Percentiles rank a stretch among this genome's conserved stretches.
Conservation (phyloP, 2,329 filamentous ascomycete genomes). For the Fusarium lyarnte region DNA sequence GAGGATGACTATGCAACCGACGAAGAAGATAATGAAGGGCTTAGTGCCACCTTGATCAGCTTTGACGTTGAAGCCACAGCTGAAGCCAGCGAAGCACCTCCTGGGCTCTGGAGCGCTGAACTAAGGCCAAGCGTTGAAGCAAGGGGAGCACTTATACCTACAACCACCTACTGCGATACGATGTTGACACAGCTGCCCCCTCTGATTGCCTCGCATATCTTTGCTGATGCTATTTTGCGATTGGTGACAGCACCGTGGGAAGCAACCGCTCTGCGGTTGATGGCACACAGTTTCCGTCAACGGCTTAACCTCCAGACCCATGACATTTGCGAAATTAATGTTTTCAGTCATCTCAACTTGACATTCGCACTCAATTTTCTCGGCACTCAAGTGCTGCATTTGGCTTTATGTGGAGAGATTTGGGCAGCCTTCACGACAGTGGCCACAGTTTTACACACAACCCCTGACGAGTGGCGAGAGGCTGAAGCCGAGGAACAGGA, state of each 20-base stretch:
- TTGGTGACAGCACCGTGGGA: slow-evolving; percentile 59
- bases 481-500: slow-evolving; percentile 26
- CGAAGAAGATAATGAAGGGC: slow-evolving; percentile 64
- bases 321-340: slow-evolving; percentile 52
- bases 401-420: slow-evolving; percentile 23
- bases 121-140: slow-evolving; percentile 60
- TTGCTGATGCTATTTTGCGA: slow-evolving; percentile 55
- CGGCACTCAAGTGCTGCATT: slow-evolving; percentile 56
- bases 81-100: slow-evolving; percentile 60
- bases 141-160: slow-evolving; percentile 34
- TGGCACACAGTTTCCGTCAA: slow-evolving; percentile 55
- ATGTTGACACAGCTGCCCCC: slow-evolving; percentile 62
- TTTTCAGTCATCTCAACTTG: slow-evolving; percentile 51
- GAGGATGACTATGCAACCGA: slow-evolving; percentile 65
- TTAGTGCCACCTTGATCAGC: slow-evolving; percentile 67
- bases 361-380: slow-evolving; percentile 57
- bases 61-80: slow-evolving; percentile 69
- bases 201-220: slow-evolving; percentile 57
- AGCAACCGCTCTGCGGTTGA: slow-evolving; percentile 54
- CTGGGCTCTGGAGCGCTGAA: slow-evolving; percentile 68
- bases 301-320: slow-evolving; percentile 50
- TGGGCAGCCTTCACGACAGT: slow-evolving; percentile 26
- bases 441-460: slow-evolving; percentile 23
- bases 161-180: slow-evolving; percentile 57
- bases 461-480: slow-evolving; percentile 30